Conservation (phyloP, 345 rosid genomes). For the Hibiscus mutabilis region DNA sequence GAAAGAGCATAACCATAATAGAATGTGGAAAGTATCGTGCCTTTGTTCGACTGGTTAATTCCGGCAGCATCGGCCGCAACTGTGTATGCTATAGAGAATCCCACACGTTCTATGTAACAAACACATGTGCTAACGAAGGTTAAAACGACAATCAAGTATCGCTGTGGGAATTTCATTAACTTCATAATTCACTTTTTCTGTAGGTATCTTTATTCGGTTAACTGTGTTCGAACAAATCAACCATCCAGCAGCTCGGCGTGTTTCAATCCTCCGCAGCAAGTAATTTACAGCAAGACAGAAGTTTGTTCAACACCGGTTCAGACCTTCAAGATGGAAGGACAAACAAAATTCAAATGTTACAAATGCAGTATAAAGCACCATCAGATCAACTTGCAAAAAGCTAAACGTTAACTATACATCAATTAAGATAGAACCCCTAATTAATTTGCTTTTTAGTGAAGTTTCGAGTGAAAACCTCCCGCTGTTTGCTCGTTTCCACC, state of each 20-base stretch:
- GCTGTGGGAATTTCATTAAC: slow-evolving; percentile 57
- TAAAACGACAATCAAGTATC: slow-evolving; percentile 72
- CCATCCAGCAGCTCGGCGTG: slow-evolving; percentile 13
- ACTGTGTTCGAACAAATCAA: slow-evolving; percentile 7
- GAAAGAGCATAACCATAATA: slow-evolving; percentile 90
- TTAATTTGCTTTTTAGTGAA: background rate
- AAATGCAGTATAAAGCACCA: background rate
- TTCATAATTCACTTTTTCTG: slow-evolving; percentile 33
- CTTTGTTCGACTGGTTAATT: slow-evolving; percentile 83
- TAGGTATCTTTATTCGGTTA: slow-evolving; percentile 10
- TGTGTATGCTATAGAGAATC: slow-evolving; percentile 88
- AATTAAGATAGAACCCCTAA: background rate
- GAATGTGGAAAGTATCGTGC: slow-evolving; percentile 82
- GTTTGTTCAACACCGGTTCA: background rate
- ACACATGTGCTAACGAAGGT: slow-evolving; percentile 79
- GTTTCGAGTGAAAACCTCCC: background rate
- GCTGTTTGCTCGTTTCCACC: background rate
- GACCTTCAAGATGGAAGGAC: slow-evolving; percentile 5
- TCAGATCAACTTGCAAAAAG: background rate
- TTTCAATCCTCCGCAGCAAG: background rate
- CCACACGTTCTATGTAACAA: slow-evolving; percentile 89
- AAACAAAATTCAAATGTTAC: background rate
- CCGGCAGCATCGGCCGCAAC: slow-evolving; percentile 90
- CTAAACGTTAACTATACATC: background rate
- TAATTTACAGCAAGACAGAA: slow-evolving; percentile 2